Conservation (phyloP, 108 stramenopile species). For the Tribonema minus region DNA sequence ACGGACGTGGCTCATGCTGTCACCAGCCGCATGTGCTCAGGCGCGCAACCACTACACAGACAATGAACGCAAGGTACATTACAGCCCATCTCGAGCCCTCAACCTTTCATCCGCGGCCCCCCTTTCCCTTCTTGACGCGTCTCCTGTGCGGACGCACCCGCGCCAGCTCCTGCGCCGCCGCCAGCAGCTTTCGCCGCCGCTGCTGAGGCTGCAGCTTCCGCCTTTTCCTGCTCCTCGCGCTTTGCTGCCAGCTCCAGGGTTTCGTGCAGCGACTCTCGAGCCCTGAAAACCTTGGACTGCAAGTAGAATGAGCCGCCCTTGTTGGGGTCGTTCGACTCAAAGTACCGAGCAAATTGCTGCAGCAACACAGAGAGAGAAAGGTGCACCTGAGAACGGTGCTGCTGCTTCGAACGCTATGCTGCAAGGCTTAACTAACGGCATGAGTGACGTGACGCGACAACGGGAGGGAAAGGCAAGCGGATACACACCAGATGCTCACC, state of each 20-base stretch:
- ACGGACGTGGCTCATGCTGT: too few species aligned
- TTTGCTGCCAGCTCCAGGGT: conserved; percentile 20
- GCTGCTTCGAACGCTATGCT: too few species aligned
- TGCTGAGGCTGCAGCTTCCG: background rate
- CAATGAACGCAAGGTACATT: too few species aligned
- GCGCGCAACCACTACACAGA: too few species aligned
- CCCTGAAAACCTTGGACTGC: conserved; percentile 91
- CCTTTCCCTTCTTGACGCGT: too few species aligned
- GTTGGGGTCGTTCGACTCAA: conserved; percentile 79
- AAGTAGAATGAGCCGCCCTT: conserved; percentile 96
- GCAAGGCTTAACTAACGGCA: too few species aligned
- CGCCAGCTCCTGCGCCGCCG: background rate
- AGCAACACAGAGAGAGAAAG: background rate
- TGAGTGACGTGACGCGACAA: too few species aligned
- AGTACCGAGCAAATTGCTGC: conserved; percentile 70
- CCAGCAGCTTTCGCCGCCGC: background rate
- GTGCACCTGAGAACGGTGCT: background rate
- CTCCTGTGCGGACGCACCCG: too few species aligned
- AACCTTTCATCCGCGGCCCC: too few species aligned
- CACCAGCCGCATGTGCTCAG: too few species aligned
- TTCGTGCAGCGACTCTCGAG: conserved; percentile 74
- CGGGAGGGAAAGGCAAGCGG: background rate
- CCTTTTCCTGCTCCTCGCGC: background rate
- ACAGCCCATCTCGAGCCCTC: too few species aligned
- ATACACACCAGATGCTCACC: too few species aligned